Percentiles rank a stretch among this genome's conserved stretches.
Conservation (phyloP, 176 grass and related monocot genomes). For the Eleusine indica region DNA sequence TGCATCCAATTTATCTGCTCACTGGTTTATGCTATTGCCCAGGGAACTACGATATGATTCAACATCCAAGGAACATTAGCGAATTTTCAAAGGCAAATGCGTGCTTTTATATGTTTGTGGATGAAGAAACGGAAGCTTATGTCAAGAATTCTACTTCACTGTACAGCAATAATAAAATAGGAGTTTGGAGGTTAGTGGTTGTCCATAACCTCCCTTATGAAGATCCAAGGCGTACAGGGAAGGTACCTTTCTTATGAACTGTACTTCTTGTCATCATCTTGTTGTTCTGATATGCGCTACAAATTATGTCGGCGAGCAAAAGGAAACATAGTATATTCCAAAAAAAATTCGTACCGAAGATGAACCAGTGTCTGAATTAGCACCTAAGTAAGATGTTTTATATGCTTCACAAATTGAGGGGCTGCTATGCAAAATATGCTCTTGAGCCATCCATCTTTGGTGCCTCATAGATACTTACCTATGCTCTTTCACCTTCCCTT, state of each 20-base stretch:
- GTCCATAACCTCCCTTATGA: conserved; percentile 84
- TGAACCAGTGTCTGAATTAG: not conserved
- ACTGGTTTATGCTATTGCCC: conserved; percentile 43
- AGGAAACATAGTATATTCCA: not conserved
- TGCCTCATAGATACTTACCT: not conserved
- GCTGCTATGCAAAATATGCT: conserved; percentile 20
- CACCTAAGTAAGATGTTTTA: not conserved
- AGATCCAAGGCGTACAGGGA: conserved; percentile 93
- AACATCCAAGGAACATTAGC: conserved; percentile 87
- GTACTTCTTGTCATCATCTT: not conserved
- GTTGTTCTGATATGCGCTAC: not conserved
- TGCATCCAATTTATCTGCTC: conserved; percentile 26
- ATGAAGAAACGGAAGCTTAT: conserved; percentile 87
- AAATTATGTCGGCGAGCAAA: not conserved
- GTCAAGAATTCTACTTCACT: conserved; percentile 71
- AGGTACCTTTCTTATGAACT: conserved; percentile 58
- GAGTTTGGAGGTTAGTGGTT: conserved; percentile 87
- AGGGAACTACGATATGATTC: conserved; percentile 98
- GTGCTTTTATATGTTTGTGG: conserved; percentile 99
- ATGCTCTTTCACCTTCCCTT: conserved; percentile 5
- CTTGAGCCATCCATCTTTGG: not conserved
- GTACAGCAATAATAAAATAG: conserved; percentile 66
- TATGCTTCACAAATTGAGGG: not conserved
- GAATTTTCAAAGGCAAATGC: conserved; percentile 75
- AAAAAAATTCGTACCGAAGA: not conserved